A percentile compares a stretch with the other conserved stretches of the same genome.
Evolutionary conservation across 2,329 filamentous ascomycete species (phyloP).

Genomic region (Phyllosticta ampelicida): DNA sequence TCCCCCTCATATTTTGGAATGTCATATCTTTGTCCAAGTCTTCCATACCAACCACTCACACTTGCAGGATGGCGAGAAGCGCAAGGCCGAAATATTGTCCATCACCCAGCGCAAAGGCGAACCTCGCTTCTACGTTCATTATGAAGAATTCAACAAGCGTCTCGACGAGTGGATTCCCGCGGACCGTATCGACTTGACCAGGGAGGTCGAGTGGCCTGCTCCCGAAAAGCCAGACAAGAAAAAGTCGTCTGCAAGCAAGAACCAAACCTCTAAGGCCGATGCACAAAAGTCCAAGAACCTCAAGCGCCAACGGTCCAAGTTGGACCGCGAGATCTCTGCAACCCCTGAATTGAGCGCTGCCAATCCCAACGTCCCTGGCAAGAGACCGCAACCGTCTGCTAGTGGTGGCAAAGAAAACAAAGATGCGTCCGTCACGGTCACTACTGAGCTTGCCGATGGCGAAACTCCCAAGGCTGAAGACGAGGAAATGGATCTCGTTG

Average conservation of each 20-base stretch:
- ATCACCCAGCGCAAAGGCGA: constrained; percentile 83
- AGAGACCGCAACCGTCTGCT: constrained; percentile 41
- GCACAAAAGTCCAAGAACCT: constrained; percentile 36
- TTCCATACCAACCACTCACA: constrained; percentile 1
- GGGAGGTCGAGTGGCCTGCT: constrained; percentile 93
- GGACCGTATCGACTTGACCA: constrained; percentile 69
- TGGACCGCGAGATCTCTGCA: constrained; percentile 45
- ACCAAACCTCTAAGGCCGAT: constrained; percentile 23
- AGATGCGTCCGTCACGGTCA: constrained; percentile 35
- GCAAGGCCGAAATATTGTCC: constrained; percentile 92
- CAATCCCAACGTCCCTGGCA: constrained; percentile 37
- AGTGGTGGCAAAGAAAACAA: constrained; percentile 52
- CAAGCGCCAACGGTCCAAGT: constrained; percentile 36
- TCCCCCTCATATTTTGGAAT: too few relatives aligned
- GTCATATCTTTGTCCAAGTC: neutral
- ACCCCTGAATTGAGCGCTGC: constrained; percentile 46
- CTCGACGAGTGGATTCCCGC: constrained; percentile 80
- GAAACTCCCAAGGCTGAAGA: constrained; percentile 41
- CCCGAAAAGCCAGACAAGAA: constrained; percentile 83
- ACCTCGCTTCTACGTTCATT: constrained; percentile 90
- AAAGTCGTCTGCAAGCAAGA: constrained; percentile 48
- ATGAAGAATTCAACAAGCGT: constrained; percentile 95
- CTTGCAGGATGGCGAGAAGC: constrained; percentile 60
- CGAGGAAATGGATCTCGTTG: constrained; percentile 41
- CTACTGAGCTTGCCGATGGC: constrained; percentile 37